These are phyloP conservation scores for Pulveroboletus sp. DNA, from an alignment of 768 basidiomycete species.

Conservation along the genomic window DNA sequence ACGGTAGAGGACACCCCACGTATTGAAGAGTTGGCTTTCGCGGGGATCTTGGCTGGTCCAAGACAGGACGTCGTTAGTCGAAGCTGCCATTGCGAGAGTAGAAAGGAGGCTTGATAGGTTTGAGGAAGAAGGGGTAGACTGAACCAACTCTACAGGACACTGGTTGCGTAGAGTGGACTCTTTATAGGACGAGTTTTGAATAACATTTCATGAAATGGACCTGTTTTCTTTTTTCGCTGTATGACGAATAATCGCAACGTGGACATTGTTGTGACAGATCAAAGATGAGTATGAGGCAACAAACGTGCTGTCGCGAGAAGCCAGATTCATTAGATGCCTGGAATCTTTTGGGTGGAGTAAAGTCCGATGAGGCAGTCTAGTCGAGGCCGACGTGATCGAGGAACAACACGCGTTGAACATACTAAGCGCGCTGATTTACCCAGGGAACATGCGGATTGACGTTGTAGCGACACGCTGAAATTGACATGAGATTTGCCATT, in stretches of 20 bases:
- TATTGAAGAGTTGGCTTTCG: constrained; percentile 79
- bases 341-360: constrained; percentile 71
- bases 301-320: constrained; percentile 73
- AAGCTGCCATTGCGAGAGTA: constrained; percentile 45
- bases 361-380: constrained; percentile 51
- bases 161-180: constrained; percentile 22
- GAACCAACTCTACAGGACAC: constrained; percentile 21
- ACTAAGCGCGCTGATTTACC: constrained; percentile 53
- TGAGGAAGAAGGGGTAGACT: constrained; percentile 31
- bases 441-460: constrained; percentile 34
- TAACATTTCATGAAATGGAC: constrained; percentile 45
- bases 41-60: constrained; percentile 89
- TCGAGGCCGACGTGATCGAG: constrained; percentile 66
- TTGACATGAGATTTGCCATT: constrained; percentile 29
- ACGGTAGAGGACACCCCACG: constrained; percentile 78
- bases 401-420: constrained; percentile 59
- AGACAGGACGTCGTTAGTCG: constrained; percentile 69
- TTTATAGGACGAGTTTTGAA: constrained; percentile 55
- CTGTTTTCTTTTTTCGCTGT: constrained; percentile 39
- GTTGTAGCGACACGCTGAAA: constrained; percentile 26
- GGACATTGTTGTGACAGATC: constrained; percentile 65
- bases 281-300: constrained; percentile 61
- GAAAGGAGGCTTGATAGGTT: constrained; percentile 32
- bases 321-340: constrained; percentile 54
- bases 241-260: constrained; percentile 73